A percentile compares a stretch with the other conserved stretches of the same genome.
These are phyloP conservation scores for Arabidopsis suecica DNA, from an alignment of 345 rosid species.

Conservation along the genomic window DNA sequence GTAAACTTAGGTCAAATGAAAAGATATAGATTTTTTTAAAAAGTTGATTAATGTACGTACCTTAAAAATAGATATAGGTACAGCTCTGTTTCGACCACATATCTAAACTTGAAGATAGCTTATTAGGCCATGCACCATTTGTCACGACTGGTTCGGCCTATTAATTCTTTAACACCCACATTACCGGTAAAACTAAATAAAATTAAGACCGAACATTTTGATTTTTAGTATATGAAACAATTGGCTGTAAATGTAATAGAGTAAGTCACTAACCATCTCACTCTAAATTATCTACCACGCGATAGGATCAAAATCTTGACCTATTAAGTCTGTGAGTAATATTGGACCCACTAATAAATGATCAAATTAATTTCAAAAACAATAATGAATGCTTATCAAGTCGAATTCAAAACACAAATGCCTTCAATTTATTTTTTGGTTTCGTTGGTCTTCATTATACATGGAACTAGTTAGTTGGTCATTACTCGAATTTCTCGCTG, in stretches of 20 bases:
- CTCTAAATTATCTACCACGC: not conserved
- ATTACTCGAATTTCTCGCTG: constrained; percentile 18
- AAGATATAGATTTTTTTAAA: too few species aligned
- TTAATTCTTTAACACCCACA: not conserved
- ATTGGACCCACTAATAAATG: constrained; percentile 29
- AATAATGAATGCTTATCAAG: constrained; percentile 6
- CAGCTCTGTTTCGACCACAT: not conserved
- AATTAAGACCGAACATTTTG: not conserved
- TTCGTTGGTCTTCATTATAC: constrained; percentile 21
- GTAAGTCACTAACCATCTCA: not conserved
- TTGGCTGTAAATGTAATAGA: not conserved
- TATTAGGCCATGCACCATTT: constrained; percentile 12
- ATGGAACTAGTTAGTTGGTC: constrained; percentile 26
- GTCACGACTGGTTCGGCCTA: constrained; percentile 14
- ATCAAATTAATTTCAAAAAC: constrained; percentile 12
- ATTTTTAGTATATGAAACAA: not conserved
- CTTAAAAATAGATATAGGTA: not conserved
- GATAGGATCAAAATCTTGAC: not conserved
- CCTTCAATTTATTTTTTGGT: not conserved
- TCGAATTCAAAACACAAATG: constrained; percentile 8
- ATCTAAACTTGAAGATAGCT: not conserved
- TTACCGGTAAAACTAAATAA: not conserved
- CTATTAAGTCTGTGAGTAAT: not conserved
- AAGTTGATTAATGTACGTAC: too few species aligned
- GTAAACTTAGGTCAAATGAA: not conserved